Evolutionary conservation across 176 grass and related monocot genomes (phyloP).

Genomic region (Neostapfia colusana): DNA sequence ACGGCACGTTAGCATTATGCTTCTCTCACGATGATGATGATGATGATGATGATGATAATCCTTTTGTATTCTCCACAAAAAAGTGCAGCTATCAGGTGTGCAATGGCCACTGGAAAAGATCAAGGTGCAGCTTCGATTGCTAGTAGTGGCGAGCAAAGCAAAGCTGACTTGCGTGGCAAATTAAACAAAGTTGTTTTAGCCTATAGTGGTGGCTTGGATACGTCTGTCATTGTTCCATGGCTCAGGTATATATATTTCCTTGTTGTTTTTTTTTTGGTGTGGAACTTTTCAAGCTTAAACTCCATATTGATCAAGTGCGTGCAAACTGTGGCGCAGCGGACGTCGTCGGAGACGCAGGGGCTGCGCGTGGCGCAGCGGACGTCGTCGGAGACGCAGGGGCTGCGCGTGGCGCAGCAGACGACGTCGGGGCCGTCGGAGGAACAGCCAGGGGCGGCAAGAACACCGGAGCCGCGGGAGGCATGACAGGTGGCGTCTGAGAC

Average conservation of each 20-base stretch:
- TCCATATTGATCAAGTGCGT: neutral
- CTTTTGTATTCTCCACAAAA: neutral
- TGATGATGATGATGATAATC: neutral
- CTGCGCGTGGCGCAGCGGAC: too few relatives aligned
- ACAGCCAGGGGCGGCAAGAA: too few relatives aligned
- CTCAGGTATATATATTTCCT: conserved; percentile 57
- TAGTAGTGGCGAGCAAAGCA: conserved; percentile 33
- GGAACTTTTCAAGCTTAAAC: neutral
- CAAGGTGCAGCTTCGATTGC: conserved; percentile 30
- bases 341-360: too few relatives aligned
- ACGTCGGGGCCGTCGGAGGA: too few relatives aligned
- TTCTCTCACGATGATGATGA: neutral
- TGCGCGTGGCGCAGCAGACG: too few relatives aligned
- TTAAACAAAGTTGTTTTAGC: conserved; percentile 96
- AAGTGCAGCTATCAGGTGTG: conserved; percentile 58
- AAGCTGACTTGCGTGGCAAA: conserved; percentile 58
- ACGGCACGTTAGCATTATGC: neutral
- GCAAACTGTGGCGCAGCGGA: too few relatives aligned
- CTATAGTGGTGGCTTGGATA: conserved; percentile 96
- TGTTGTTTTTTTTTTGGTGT: neutral
- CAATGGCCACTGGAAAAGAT: conserved; percentile 49
- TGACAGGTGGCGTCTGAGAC: too few relatives aligned
- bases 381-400: too few relatives aligned
- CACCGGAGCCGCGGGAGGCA: too few relatives aligned
- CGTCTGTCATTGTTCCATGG: conserved; percentile 97